Base-by-base conservation (phyloP, 495 filamentous ascomycete species). In the Penicillium psychrofluorescens region DNA sequence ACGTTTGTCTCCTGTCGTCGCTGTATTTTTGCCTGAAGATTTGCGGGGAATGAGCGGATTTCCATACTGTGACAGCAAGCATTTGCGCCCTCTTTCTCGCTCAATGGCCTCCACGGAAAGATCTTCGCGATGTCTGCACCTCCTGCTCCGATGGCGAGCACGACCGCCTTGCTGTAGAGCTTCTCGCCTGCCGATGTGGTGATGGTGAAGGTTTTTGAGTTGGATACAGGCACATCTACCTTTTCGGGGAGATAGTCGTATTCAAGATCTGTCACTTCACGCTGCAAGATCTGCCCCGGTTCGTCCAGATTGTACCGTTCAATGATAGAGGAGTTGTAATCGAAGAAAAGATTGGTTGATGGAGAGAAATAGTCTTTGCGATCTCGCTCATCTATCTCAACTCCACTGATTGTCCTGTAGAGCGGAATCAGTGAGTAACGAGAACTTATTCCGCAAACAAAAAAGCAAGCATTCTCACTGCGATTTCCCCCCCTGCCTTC, bases 361-460 rank as follows among this genome's bases (percentile, higher is more conserved):
- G 79, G 81, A 0, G 74, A 77, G 58, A 73, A 83, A 51, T 83
- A 84, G 48, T 83, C 79, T 50, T 80, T 80, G 9, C 80, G 68
- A 43, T 84, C 79, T 48, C 80, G 64, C 53, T 84, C 80, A 43
- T 84, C 78, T 16, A 85, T 74, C 34, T 75, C 68, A 9, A 62
- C 56, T 4, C 61, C 57, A 11, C 62, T 51, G 0, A 63, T 52
- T 7, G 59, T 54, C 27, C 56, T 62, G 32, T 4, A 22, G 22
- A 22, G 6, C 22, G 6, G 22, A 22, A 0, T 22, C 22, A 22
- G 22, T 22, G 22, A 22, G 22, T 22, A 6, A 22, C 22, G 22
- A 22, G 22, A 3, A 22, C 22, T 22, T 22, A 22, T 22, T 8
- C 1, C 16, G 11, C 11, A 34, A 9, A 43, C 22, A 2, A 15